phyloP scores from a whole-genome alignment of 1,139 yeast genomes.

The Saccharomyces hybrid region DNA sequence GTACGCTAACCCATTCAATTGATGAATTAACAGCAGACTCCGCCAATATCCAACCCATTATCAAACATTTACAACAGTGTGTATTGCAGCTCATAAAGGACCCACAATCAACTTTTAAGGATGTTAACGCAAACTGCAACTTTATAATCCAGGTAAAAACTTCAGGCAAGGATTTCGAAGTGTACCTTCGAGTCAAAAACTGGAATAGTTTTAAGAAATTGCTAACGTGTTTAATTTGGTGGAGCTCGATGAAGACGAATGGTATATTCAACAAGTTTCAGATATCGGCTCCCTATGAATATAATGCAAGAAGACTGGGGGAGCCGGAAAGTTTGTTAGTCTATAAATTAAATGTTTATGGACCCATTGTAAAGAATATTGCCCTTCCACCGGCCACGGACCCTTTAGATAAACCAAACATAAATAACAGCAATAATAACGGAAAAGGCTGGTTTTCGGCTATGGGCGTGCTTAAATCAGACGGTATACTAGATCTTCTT shows the following conservation, averaged over 20 bases:
- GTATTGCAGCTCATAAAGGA: slow-evolving; percentile 21
- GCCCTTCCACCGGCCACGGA: not conserved
- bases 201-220: slow-evolving; percentile 42
- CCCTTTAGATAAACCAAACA: not conserved
- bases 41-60: slow-evolving; percentile 19
- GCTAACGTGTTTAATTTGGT: slow-evolving; percentile 45
- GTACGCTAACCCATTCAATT: slow-evolving; percentile 19
- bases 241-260: slow-evolving; percentile 55
- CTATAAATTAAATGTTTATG: slow-evolving; percentile 58
- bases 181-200: slow-evolving; percentile 41
- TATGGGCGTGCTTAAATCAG: slow-evolving; percentile 61
- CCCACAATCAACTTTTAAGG: slow-evolving; percentile 11
- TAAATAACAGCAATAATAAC: not conserved
- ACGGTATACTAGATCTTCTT: slow-evolving; percentile 58
- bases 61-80: slow-evolving; percentile 35
- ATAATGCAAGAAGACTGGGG: slow-evolving; percentile 17
- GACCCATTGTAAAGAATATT: slow-evolving; percentile 44
- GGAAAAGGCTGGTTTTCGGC: slow-evolving; percentile 53
- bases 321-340: slow-evolving; percentile 37
- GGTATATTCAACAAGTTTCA: slow-evolving; percentile 48
- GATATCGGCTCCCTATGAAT: slow-evolving; percentile 11
- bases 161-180: slow-evolving; percentile 34
- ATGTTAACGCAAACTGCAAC: slow-evolving; percentile 22
- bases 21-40: slow-evolving; percentile 6
- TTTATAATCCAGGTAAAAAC: slow-evolving; percentile 44